A percentile compares a stretch with the other conserved stretches of the same genome.
phyloP scores from a whole-genome alignment of 371 early-diverging fungal species.

The Polyrhizophydium stewartii region DNA sequence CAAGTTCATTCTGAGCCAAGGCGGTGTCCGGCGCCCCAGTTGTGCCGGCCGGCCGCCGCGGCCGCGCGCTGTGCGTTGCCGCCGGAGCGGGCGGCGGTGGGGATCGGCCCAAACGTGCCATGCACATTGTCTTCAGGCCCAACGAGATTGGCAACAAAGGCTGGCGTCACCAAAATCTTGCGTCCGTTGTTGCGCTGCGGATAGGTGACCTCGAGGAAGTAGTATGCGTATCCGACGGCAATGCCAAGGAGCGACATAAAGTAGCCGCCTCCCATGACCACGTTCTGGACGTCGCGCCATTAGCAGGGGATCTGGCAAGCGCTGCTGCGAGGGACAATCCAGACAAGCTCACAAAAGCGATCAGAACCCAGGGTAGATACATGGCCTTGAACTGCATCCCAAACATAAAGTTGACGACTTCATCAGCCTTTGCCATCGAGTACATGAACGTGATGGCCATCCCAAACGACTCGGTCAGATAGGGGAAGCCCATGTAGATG shows the following conservation, averaged over 20 bases:
- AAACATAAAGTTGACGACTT: slow-evolving; percentile 71
- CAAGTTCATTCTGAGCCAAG: not conserved
- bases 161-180: slow-evolving; percentile 18
- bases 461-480: slow-evolving; percentile 50
- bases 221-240: slow-evolving; percentile 27
- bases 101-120: not conserved
- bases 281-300: slow-evolving; percentile 10
- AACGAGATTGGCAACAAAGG: slow-evolving; percentile 11
- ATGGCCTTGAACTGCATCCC: slow-evolving; percentile 72
- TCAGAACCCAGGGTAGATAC: slow-evolving; percentile 66
- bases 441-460: slow-evolving; percentile 70
- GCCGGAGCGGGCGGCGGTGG: not conserved
- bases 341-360: slow-evolving; percentile 31
- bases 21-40: not conserved
- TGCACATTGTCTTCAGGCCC: not conserved
- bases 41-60: not conserved
- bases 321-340: not conserved
- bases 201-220: slow-evolving; percentile 29
- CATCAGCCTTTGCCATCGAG: slow-evolving; percentile 61
- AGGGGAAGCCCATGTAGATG: slow-evolving; percentile 9
- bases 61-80: not conserved
- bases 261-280: slow-evolving; percentile 16
- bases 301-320: not conserved
- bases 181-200: slow-evolving; percentile 23
- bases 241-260: slow-evolving; percentile 23